phyloP scores from a whole-genome alignment of 2,329 filamentous ascomycete species.

The Ascochyta koolunga region DNA sequence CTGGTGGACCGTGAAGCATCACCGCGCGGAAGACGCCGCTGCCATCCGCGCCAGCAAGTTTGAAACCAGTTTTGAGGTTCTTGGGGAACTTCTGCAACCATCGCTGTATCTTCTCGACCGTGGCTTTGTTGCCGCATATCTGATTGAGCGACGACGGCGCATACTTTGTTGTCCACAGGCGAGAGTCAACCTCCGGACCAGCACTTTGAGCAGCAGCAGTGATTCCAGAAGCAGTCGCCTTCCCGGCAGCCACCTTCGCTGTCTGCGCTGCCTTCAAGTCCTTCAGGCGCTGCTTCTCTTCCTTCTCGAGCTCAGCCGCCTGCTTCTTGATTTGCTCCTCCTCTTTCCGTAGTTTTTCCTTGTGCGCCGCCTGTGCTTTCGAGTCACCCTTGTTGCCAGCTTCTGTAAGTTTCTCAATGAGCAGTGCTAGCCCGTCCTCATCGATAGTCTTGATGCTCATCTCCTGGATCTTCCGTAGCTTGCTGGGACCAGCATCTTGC shows the following conservation, averaged over 20 bases:
- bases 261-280: constrained; percentile 49
- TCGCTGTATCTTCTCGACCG: constrained; percentile 85
- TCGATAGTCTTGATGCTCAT: constrained; percentile 88
- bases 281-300: constrained; percentile 78
- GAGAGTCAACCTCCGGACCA: constrained; percentile 38
- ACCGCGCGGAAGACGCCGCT: constrained; percentile 84
- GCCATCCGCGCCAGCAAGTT: constrained; percentile 81
- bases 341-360: constrained; percentile 83
- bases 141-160: constrained; percentile 83
- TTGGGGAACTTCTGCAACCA: constrained; percentile 88
- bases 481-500: constrained; percentile 89
- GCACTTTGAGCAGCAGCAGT: constrained; percentile 30
- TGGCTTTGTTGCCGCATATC: constrained; percentile 92
- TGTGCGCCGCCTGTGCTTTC: constrained; percentile 83
- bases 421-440: constrained; percentile 86
- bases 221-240: constrained; percentile 42
- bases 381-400: constrained; percentile 76
- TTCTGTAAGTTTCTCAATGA: constrained; percentile 81
- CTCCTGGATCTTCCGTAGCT: constrained; percentile 82
- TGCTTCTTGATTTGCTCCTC: constrained; percentile 81
- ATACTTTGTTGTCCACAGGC: constrained; percentile 92
- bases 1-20: constrained; percentile 92
- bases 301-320: constrained; percentile 82
- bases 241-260: constrained; percentile 36
- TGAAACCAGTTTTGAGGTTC: constrained; percentile 79